Conservation (phyloP, 2,329 filamentous ascomycete species). For the Aspergillus carbonarius region DNA sequence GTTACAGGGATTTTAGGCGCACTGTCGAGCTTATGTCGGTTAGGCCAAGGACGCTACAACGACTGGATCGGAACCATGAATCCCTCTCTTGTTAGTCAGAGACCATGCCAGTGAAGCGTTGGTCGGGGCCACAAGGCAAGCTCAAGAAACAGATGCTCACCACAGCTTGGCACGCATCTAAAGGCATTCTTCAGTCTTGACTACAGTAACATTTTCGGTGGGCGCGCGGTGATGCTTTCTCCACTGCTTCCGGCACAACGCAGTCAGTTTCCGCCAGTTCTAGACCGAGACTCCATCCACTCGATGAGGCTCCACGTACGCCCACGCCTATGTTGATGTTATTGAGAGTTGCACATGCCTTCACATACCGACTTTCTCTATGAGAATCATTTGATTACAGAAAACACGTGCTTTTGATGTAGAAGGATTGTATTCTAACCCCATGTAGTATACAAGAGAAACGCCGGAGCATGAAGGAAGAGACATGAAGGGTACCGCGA, state of each 20-base stretch:
- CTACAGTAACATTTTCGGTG: background rate
- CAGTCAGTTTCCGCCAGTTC: background rate
- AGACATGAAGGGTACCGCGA: slow-evolving; percentile 8
- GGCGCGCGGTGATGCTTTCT: background rate
- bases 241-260: background rate
- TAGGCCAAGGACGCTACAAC: background rate
- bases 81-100: background rate
- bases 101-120: background rate
- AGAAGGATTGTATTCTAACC: slow-evolving; percentile 9
- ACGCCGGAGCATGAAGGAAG: slow-evolving; percentile 17
- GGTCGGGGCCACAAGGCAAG: background rate
- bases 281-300: background rate
- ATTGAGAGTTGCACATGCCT: background rate
- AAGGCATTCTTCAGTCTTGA: background rate
- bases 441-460: slow-evolving; percentile 21
- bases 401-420: background rate
- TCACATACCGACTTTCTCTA: background rate
- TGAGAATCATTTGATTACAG: background rate
- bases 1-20: background rate
- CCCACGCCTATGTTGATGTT: background rate
- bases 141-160: background rate
- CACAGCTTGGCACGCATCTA: background rate
- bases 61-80: background rate
- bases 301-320: background rate
- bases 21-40: background rate